Base-by-base conservation (phyloP, 1,139 yeast genomes). In the Saccharomyces hybrid region DNA sequence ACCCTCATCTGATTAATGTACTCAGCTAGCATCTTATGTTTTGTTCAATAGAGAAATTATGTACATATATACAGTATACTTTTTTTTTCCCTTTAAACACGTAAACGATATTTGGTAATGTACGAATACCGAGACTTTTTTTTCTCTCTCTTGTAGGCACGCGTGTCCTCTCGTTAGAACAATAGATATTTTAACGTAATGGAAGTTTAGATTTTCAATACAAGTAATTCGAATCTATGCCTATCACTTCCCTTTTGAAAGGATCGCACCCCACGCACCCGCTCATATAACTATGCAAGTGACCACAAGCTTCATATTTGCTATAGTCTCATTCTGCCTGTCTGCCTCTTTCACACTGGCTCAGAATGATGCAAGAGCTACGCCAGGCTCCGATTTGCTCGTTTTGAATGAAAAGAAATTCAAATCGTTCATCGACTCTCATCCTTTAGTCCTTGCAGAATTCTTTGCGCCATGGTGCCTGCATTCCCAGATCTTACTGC, bases 391-490 rank as follows among this genome's bases (percentile, higher is more conserved):
- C 25, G 44, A 38, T 11, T 11, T 38, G 5, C 44, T 38, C 25
- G 44, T 38, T 11, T 79, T 93, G 62, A 79, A 84, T 32, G 70
- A 82, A 28, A 80, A 76, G 49, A 76, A 79, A 50, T 91, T 88
- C 71, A 80, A 82, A 59, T 72, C 78, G 26, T 88, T 87, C 71
- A 73, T 93, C 60, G 75, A 75, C 48, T 81, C 79, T 54, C 84
- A 89, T 73, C 88, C 91, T 44, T 77, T 91, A 64, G 93, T 89
- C 25, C 77, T 93, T 61, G 93, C 96, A 44, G 98, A 93, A 76
- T 93, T 93, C 76, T 93, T 84, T 71, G 97, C 98, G 27, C 97
- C 99, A 68, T 91, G 98, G 98, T 93, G 98, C 77, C 97, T 98
- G n/a, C 96, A 93, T 76, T 93, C 99, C 76, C 88, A 93, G 79